Evolutionary conservation across 305 asterid genomes (phyloP).

Genomic region (Solanum chacoense): DNA sequence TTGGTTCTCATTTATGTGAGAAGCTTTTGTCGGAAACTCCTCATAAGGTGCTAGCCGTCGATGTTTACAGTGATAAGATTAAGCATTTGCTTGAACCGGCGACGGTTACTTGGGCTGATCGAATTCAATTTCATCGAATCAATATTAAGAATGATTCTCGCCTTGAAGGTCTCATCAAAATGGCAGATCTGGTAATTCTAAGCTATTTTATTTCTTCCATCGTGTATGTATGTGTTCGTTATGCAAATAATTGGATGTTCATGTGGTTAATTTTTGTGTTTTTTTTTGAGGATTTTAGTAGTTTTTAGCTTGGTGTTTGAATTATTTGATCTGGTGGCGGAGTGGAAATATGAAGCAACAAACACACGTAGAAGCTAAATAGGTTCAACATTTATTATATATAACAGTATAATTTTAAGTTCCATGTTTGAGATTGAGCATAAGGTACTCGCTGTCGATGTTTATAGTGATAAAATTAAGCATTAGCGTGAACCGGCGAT

Average conservation of each 20-base stretch:
- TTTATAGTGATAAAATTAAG: constrained; percentile 73
- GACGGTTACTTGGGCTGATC: constrained; percentile 40
- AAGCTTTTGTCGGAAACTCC: constrained; percentile 66
- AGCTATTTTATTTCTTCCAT: not conserved
- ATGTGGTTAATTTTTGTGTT: not conserved
- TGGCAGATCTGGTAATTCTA: constrained; percentile 77
- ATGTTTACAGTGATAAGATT: constrained; percentile 83
- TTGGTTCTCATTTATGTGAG: constrained; percentile 93
- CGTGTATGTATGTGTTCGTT: not conserved
- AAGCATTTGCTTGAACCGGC: constrained; percentile 70
- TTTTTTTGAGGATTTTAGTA: not conserved
- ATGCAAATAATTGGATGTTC: not conserved
- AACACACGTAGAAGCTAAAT: not conserved
- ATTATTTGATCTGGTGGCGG: not conserved
- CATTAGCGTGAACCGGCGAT: constrained; percentile 53
- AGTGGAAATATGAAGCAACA: not conserved
- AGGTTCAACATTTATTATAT: not conserved
- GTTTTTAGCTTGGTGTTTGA: not conserved
- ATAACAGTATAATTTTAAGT: not conserved
- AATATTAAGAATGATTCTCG: constrained; percentile 90
- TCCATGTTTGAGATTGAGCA: not conserved
- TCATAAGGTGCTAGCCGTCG: constrained; percentile 76
- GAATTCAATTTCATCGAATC: constrained; percentile 86
- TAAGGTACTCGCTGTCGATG: constrained; percentile 12
- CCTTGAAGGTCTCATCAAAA: constrained; percentile 87